Conservation (phyloP, 148 eudicot species). For the Heliamphora exappendiculata region DNA sequence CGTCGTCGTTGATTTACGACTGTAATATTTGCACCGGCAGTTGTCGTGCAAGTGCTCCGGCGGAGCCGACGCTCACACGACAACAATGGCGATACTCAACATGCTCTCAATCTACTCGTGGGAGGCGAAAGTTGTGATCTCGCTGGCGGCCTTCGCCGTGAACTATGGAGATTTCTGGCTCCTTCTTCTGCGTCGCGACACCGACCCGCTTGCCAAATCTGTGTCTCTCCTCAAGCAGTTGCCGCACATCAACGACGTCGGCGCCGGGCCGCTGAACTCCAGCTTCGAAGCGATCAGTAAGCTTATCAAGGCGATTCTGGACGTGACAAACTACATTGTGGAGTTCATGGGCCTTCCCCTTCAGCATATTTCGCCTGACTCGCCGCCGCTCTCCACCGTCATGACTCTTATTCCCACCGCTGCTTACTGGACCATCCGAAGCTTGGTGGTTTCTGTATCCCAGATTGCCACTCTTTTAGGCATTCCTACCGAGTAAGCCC, state of each 20-base stretch:
- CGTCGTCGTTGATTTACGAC: background rate
- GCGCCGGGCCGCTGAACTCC: conserved; percentile 42
- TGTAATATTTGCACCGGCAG: conserved; percentile 28
- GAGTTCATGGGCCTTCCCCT: conserved; percentile 61
- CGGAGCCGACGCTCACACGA: conserved; percentile 71
- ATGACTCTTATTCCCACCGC: conserved; percentile 71
- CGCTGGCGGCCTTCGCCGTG: conserved; percentile 67
- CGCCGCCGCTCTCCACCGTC: conserved; percentile 53
- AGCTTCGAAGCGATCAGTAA: conserved; percentile 52
- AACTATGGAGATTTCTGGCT: conserved; percentile 90
- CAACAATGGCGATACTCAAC: conserved; percentile 61
- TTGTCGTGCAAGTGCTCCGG: conserved; percentile 77
- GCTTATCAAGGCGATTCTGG: conserved; percentile 54
- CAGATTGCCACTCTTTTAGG: conserved; percentile 65
- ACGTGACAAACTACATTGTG: conserved; percentile 53
- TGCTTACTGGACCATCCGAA: conserved; percentile 89
- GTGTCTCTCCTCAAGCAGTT: conserved; percentile 70
- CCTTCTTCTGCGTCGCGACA: conserved; percentile 36
- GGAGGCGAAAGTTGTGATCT: conserved; percentile 76
- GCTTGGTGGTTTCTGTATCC: conserved; percentile 66
- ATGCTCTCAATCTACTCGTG: conserved; percentile 69
- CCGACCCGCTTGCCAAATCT: conserved; percentile 70
- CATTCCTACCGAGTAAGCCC: conserved; percentile 65
- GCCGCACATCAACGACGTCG: conserved; percentile 58
- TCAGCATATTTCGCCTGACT: conserved; percentile 63